Evolutionary conservation across 2,329 filamentous ascomycete species (phyloP).

Genomic region (Grosmannia penicillata): DNA sequence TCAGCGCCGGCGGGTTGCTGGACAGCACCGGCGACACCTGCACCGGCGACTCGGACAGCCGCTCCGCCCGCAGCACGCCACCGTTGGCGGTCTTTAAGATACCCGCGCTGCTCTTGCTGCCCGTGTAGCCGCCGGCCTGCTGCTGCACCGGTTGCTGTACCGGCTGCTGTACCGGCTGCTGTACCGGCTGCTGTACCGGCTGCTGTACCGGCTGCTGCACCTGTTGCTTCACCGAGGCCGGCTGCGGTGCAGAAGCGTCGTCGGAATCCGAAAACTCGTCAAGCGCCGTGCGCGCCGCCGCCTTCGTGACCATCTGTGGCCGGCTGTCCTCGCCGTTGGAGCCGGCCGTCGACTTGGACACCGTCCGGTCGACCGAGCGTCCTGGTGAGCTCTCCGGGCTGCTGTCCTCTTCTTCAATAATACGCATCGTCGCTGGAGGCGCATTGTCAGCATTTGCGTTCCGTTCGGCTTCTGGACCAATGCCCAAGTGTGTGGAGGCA

Average conservation of each 20-base stretch:
- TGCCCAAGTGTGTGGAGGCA: no score
- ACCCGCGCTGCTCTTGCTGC: not conserved
- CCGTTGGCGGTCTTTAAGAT: slow-evolving; percentile 9
- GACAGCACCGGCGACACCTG: slow-evolving; percentile 19
- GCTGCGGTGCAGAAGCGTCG: slow-evolving; percentile 15
- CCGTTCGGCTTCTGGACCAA: slow-evolving; percentile 22
- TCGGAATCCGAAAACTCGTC: slow-evolving; percentile 52
- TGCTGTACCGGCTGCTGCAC: slow-evolving; percentile 3
- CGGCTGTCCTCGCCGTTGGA: slow-evolving; percentile 29
- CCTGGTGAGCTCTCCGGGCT: slow-evolving; percentile 11
- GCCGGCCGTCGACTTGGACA: slow-evolving; percentile 25
- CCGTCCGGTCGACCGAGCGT: slow-evolving; percentile 17
- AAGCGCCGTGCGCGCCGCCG: slow-evolving; percentile 48
- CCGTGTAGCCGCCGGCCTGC: not conserved
- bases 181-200: slow-evolving; percentile 8
- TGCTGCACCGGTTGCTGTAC: slow-evolving; percentile 6
- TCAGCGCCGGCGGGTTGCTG: slow-evolving; percentile 48
- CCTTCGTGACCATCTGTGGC: slow-evolving; percentile 40
- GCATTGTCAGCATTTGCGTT: slow-evolving; percentile 41
- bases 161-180: slow-evolving; percentile 14
- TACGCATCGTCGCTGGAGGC: slow-evolving; percentile 41
- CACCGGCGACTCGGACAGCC: slow-evolving; percentile 53
- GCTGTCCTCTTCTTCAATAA: slow-evolving; percentile 28
- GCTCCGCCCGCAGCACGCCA: slow-evolving; percentile 24
- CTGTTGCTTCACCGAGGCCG: slow-evolving; percentile 7